Percentiles rank a stretch among this genome's conserved stretches.
Evolutionary conservation across 2,329 filamentous ascomycete genomes (phyloP).

Genomic region (Aspergillus aculeatus): DNA sequence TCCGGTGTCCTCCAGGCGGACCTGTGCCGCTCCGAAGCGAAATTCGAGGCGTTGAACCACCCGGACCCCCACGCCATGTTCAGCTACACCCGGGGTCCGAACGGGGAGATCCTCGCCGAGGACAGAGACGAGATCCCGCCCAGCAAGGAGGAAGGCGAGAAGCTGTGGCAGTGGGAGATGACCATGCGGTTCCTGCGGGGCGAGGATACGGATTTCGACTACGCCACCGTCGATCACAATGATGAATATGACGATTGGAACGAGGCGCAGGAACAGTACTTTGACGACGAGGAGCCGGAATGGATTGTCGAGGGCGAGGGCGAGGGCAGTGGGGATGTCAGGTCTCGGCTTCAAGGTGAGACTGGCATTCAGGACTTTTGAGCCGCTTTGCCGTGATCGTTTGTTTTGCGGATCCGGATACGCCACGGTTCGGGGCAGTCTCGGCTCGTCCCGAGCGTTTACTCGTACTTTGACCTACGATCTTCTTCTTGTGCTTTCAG

Average conservation of each 20-base stretch:
- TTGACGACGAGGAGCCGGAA: conserved; percentile 73
- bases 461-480: not conserved
- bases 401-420: not conserved
- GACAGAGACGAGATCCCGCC: conserved; percentile 57
- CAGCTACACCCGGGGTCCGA: conserved; percentile 51
- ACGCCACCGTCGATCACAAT: conserved; percentile 66
- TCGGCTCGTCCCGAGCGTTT: not conserved
- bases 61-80: conserved; percentile 52
- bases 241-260: conserved; percentile 68
- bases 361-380: conserved; percentile 73
- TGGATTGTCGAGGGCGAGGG: conserved; percentile 56
- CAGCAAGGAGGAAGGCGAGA: conserved; percentile 64
- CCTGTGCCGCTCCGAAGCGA: conserved; percentile 72
- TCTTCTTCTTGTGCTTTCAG: no score
- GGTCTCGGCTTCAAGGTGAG: conserved; percentile 51
- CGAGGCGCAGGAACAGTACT: conserved; percentile 71
- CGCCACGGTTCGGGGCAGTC: not conserved
- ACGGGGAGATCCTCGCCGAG: conserved; percentile 58
- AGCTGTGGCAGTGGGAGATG: conserved; percentile 71
- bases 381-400: conserved; percentile 62
- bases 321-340: conserved; percentile 35
- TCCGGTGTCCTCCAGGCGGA: conserved; percentile 76
- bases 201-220: conserved; percentile 76
- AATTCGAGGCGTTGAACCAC: conserved; percentile 62
- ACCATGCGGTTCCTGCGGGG: conserved; percentile 72